Evolutionary conservation across 2,329 filamentous ascomycete genomes (phyloP), one percentile per base, ranked within the genome.

Genomic region (Emmonsiellopsis sp.): DNA sequence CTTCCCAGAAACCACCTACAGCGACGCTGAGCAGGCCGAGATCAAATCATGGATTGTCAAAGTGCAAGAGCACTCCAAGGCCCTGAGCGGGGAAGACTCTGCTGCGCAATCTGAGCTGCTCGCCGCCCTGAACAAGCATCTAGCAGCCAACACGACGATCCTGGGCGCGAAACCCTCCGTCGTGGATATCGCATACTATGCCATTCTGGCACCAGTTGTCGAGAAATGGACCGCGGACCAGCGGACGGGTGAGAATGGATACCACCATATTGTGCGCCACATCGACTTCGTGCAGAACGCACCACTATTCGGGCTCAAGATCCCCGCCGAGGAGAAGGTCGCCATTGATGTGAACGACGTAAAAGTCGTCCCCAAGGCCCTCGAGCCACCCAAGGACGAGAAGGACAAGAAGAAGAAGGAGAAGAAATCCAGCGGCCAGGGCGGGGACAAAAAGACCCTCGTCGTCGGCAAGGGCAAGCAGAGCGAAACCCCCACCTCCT

Each of bases 361-460:
- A 55, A 79, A 88, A 58, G 91, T 90, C 69, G 85, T 91, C 63
- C 92, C 93, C 75, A 92, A 92, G 62, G 87, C 87, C 17, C 83
- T 92, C 57, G 90, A 95, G 61, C 83, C 87, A 63, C 95, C 94
- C 79, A 90, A 90, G 53, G 92, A 96, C 79, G 96, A 96, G 78
- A 91, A 96, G 79, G 84, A 86, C 47, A 82, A 92, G 73, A 96
- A 95, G 85, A 95, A 94, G 78, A 90, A 95, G 85, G 94, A 94
- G 78, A 89, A 95, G 75, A 95, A 95, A 79, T 87, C 43, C 56
- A 65, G 40, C 27, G 56, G 43, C 42, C 55, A 49, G 21, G 48
- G 54, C 43, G 50, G 54, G 48, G n/a, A 9, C 11, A 55, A 63
- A 57, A 70, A 68, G 61, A 63, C 67, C 5, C 58, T 73, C 14